Evolutionary conservation across 164 flowering plant genomes (phyloP), one percentile per base, ranked within the genome.

Genomic region (Annona cherimola): DNA sequence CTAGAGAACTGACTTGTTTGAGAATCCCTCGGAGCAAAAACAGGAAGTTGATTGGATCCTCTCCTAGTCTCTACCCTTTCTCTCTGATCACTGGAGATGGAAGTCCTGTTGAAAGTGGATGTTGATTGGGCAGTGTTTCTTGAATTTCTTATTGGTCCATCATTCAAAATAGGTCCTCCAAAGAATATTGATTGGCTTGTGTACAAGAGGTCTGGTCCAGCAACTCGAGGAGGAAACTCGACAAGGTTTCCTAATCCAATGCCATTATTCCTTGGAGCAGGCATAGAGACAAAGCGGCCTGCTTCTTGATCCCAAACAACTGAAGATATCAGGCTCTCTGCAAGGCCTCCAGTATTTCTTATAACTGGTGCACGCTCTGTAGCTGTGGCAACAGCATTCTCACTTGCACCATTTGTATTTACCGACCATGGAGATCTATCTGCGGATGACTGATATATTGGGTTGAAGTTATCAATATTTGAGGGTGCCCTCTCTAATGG

Each of bases 181-280:
- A 87, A 94, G 81, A 92, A 92, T 71, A 94, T 92, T n/a, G 97
- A 91, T 59, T 89, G 97, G 54, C 92, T 96, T 1, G 91, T 82
- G 81, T 88, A 89, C 16, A 81, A 62, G 26, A 94, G 88, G 82
- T 90, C 96, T 11, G 89, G 63, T 69, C 86, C 85, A 26, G 81
- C 64, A 59, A 42, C 80, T 74, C 79, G 84, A 16, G 86, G 79
- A 42, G 89, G 76, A 61, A 77, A 50, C 6, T 76, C 87, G 18
- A 45, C 63, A 4, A 54, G 9, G 20, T 55, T 75, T 44, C 42
- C 73, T 65, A 65, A 35, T 16, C 55, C 69, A 2, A 16, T 5
- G 16, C 35, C 5, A 39, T 45, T 65, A 45, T 45, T 67, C 66
- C 83, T 76, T 45, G 90, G 67, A 20, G 83, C 69, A 3, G 88